Percentiles rank a stretch among this genome's conserved stretches.
These are phyloP conservation scores for Lactarius tabidus DNA, from an alignment of 768 basidiomycete genomes.

Conservation along the genomic window DNA sequence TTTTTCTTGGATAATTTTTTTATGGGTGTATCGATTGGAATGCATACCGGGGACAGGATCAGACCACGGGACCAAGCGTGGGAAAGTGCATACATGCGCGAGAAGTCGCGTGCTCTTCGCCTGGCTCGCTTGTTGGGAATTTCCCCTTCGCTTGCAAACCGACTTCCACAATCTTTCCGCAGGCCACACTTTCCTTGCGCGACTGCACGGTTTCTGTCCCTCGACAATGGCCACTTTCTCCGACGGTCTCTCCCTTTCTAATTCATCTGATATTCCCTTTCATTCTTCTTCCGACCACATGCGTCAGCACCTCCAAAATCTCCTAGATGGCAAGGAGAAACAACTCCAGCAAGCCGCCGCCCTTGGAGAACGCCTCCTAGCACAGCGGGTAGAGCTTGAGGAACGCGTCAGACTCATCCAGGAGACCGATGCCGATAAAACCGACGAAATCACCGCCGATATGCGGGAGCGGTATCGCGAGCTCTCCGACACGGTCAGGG, in stretches of 20 bases:
- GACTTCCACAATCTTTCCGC: background rate
- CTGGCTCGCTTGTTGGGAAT: background rate
- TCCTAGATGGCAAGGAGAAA: conserved; percentile 87
- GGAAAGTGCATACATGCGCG: conserved; percentile 7
- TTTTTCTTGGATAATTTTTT: conserved; percentile 13
- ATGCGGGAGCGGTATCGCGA: conserved; percentile 73
- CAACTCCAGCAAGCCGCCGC: conserved; percentile 90
- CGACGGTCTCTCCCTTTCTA: conserved; percentile 27
- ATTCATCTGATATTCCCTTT: conserved; percentile 13
- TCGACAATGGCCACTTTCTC: conserved; percentile 34
- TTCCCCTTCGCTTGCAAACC: background rate
- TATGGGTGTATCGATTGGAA: conserved; percentile 11
- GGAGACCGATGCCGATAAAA: conserved; percentile 60
- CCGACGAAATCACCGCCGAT: conserved; percentile 59
- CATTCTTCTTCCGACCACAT: conserved; percentile 29
- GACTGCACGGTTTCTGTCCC: background rate
- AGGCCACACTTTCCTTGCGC: background rate
- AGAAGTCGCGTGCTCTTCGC: background rate
- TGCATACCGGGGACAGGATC: background rate
- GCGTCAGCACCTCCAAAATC: conserved; percentile 42
- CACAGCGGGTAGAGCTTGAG: conserved; percentile 91
- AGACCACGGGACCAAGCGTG: conserved; percentile 3
- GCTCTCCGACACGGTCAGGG: conserved; percentile 66
- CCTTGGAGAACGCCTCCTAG: conserved; percentile 89
- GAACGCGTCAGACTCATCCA: conserved; percentile 80